Percentiles rank a stretch among this genome's conserved stretches.
phyloP scores from a whole-genome alignment of 495 filamentous ascomycete genomes.

The Talaromyces wortmannii region DNA sequence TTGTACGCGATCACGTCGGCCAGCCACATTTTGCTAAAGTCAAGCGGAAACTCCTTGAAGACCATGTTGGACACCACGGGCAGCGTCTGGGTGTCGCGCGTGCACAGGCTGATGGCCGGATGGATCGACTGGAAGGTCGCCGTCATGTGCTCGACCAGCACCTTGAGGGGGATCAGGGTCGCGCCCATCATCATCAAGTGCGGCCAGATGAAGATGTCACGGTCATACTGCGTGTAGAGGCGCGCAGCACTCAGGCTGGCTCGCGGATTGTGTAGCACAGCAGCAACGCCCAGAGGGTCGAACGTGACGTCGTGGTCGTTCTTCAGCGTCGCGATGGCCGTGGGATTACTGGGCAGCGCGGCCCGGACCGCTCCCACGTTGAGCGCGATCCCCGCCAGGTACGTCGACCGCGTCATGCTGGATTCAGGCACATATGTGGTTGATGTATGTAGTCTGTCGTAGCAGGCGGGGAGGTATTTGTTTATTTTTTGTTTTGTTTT shows the following conservation, averaged over 20 bases:
- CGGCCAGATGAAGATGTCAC: conserved; percentile 19
- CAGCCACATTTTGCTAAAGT: conserved; percentile 20
- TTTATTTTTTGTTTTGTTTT: too few species aligned
- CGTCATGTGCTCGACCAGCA: conserved; percentile 21
- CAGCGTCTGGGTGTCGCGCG: conserved; percentile 17
- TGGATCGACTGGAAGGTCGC: conserved; percentile 15
- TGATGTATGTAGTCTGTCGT: too few species aligned
- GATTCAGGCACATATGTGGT: too few species aligned
- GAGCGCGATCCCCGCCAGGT: neutral
- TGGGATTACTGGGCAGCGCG: neutral
- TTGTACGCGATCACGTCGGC: conserved; percentile 15
- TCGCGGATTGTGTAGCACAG: conserved; percentile 20
- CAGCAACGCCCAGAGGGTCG: conserved; percentile 24
- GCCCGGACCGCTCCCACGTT: neutral
- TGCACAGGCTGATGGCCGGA: conserved; percentile 19
- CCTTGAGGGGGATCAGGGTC: conserved; percentile 18
- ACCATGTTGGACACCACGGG: conserved; percentile 17
- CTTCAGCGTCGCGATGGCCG: conserved; percentile 2
- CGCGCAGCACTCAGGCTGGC: conserved; percentile 17
- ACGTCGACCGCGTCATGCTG: neutral
- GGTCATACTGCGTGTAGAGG: conserved; percentile 21
- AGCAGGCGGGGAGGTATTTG: too few species aligned
- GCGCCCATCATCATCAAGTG: conserved; percentile 25
- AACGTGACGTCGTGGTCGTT: conserved; percentile 15
- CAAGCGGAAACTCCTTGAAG: conserved; percentile 18